phyloP scores from a whole-genome alignment of 1,284 basidiomycete species.

The Tetrapyrgos nigripes region DNA sequence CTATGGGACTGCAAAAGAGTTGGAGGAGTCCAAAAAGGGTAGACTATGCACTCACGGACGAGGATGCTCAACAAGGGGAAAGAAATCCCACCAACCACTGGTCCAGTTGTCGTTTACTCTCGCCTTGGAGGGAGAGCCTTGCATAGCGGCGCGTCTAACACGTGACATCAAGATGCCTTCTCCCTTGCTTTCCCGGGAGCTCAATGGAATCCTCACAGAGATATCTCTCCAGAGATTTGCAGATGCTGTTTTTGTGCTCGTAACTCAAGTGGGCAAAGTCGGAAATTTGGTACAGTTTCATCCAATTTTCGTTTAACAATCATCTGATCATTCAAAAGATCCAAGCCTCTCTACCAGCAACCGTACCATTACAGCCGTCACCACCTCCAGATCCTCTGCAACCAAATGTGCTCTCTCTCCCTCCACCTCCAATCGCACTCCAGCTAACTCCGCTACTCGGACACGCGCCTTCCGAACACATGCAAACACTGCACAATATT shows the following conservation, averaged over 20 bases:
- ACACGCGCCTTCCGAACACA: constrained; percentile 63
- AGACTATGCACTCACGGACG: constrained; percentile 35
- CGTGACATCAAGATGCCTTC: background rate
- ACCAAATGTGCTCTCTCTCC: constrained; percentile 51
- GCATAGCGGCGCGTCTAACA: background rate
- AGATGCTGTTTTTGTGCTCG: constrained; percentile 81
- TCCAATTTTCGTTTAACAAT: background rate
- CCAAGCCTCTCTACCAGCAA: constrained; percentile 79
- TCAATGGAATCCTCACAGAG: constrained; percentile 73
- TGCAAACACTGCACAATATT: constrained; percentile 78
- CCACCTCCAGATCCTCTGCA: constrained; percentile 42
- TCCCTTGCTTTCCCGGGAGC: constrained; percentile 38
- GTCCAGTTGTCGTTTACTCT: constrained; percentile 62
- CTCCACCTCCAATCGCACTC: constrained; percentile 75
- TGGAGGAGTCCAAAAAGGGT: constrained; percentile 5
- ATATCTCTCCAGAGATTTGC: constrained; percentile 79
- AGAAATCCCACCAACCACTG: constrained; percentile 76
- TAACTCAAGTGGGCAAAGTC: constrained; percentile 90
- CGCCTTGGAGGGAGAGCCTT: constrained; percentile 52
- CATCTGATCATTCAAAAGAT: constrained; percentile 55
- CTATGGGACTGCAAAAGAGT: constrained; percentile 56
- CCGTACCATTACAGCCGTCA: constrained; percentile 60
- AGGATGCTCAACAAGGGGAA: constrained; percentile 61
- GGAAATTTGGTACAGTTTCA: constrained; percentile 72
- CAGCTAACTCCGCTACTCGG: constrained; percentile 83